A percentile compares a stretch with the other conserved stretches of the same genome.
phyloP scores from a whole-genome alignment of 2,329 filamentous ascomycete genomes.

The Alternaria brassicicola region DNA sequence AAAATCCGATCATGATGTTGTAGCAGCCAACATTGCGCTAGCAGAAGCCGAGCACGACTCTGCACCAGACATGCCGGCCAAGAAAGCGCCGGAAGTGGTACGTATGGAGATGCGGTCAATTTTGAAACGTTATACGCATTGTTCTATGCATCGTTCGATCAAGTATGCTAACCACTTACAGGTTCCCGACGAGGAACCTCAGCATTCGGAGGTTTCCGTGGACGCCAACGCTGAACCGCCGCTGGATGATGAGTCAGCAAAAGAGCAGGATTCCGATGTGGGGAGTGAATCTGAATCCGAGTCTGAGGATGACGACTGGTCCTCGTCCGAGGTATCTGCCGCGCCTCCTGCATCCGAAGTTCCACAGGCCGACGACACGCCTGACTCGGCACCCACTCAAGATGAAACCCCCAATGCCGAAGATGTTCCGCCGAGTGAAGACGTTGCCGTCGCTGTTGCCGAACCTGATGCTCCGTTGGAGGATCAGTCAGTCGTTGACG shows the following conservation, averaged over 20 bases:
- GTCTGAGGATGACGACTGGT: slow-evolving; percentile 13
- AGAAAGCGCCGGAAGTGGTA: slow-evolving; percentile 9
- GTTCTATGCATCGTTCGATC: background rate
- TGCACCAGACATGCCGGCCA: slow-evolving; percentile 11
- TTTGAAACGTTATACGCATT: background rate
- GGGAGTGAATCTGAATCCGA: slow-evolving; percentile 9
- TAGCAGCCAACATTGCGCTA: slow-evolving; percentile 1
- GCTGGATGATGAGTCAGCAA: background rate
- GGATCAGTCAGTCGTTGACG: background rate
- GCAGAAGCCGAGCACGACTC: slow-evolving; percentile 8
- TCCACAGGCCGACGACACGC: slow-evolving; percentile 1
- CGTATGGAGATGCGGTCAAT: slow-evolving; percentile 1
- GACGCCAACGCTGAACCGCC: background rate
- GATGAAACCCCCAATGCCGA: slow-evolving; percentile 4
- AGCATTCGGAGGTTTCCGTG: background rate
- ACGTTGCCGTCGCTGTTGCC: background rate
- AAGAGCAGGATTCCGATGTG: slow-evolving; percentile 1
- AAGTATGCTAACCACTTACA: slow-evolving; percentile 3
- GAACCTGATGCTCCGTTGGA: slow-evolving; percentile 6
- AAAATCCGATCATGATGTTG: slow-evolving; percentile 6
- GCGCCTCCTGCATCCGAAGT: slow-evolving; percentile 1
- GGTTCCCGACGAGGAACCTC: slow-evolving; percentile 2
- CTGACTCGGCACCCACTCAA: background rate
- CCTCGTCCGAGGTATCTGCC: slow-evolving; percentile 16
- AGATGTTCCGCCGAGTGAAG: background rate